These are phyloP conservation scores for Pterocarpus santalinus DNA, from an alignment of 306 rosid genomes.

Conservation along the genomic window DNA sequence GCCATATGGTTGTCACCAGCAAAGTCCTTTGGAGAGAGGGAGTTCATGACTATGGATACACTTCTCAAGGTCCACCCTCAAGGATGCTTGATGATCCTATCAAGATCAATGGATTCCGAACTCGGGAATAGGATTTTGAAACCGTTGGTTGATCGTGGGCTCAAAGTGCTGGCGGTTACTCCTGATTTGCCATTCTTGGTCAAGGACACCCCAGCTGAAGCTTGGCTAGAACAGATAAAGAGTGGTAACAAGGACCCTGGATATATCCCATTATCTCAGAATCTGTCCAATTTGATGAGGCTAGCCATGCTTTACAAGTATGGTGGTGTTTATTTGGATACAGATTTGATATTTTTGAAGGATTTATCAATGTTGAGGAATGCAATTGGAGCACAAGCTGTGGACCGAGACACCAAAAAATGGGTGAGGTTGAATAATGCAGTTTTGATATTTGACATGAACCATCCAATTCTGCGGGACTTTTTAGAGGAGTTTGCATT, in stretches of 20 bases:
- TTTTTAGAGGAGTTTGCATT: constrained; percentile 69
- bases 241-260: constrained; percentile 65
- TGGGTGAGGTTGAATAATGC: constrained; percentile 74
- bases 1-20: constrained; percentile 67
- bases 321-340: constrained; percentile 71
- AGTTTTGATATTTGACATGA: constrained; percentile 64
- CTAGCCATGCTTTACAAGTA: constrained; percentile 63
- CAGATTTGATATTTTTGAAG: constrained; percentile 59
- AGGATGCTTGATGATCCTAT: constrained; percentile 67
- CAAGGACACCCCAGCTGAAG: constrained; percentile 63
- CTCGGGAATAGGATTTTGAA: constrained; percentile 56
- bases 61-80: constrained; percentile 66
- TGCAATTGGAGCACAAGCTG: constrained; percentile 68
- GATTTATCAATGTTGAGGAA: constrained; percentile 59
- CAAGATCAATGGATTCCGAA: constrained; percentile 66
- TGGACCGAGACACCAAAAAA: constrained; percentile 44
- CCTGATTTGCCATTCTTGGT: constrained; percentile 74
- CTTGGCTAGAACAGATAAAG: constrained; percentile 55
- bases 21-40: constrained; percentile 56
- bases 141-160: constrained; percentile 58
- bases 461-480: constrained; percentile 65
- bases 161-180: constrained; percentile 61
- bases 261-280: constrained; percentile 65
- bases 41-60: constrained; percentile 61
- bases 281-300: constrained; percentile 69